These are phyloP conservation scores for Bidens hawaiensis DNA, from an alignment of 140 eudicot genomes.

Conservation along the genomic window DNA sequence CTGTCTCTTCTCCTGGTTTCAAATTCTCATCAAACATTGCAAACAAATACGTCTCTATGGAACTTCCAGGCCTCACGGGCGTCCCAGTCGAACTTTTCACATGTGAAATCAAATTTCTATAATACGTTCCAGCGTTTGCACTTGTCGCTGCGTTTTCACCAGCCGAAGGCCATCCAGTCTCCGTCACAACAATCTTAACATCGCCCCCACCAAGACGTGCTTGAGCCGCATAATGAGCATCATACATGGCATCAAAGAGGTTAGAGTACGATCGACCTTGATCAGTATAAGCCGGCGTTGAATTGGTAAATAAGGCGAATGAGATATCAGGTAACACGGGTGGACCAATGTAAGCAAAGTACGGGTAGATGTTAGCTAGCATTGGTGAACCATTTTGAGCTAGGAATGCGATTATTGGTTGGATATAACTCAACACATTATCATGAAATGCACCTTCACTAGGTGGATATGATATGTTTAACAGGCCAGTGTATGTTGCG, in stretches of 20 bases:
- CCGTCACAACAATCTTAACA: conserved; percentile 31
- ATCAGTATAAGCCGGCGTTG: not conserved
- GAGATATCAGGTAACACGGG: conserved; percentile 1
- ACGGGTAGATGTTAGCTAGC: conserved; percentile 43
- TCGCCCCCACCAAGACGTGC: conserved; percentile 16
- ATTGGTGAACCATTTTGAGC: conserved; percentile 25
- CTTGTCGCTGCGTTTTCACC: not conserved
- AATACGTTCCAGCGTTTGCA: conserved; percentile 19
- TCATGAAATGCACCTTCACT: not conserved
- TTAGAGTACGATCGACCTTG: conserved; percentile 12
- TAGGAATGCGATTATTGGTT: conserved; percentile 30
- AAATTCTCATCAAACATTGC: conserved; percentile 42
- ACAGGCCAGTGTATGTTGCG: not conserved
- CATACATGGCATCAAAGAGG: conserved; percentile 35
- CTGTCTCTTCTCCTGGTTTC: conserved; percentile 16
- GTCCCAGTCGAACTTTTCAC: conserved; percentile 22
- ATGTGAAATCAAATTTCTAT: conserved; percentile 16
- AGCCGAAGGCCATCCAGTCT: conserved; percentile 37
- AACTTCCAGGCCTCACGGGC: conserved; percentile 32
- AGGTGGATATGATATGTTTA: not conserved
- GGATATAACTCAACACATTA: conserved; percentile 15
- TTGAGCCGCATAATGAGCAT: conserved; percentile 23
- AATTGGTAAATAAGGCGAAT: conserved; percentile 25
- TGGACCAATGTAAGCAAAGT: conserved; percentile 16
- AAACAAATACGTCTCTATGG: conserved; percentile 41